Evolutionary conservation across 208 protist species (phyloP).

Genomic region (Leishmania martiniquensis): DNA sequence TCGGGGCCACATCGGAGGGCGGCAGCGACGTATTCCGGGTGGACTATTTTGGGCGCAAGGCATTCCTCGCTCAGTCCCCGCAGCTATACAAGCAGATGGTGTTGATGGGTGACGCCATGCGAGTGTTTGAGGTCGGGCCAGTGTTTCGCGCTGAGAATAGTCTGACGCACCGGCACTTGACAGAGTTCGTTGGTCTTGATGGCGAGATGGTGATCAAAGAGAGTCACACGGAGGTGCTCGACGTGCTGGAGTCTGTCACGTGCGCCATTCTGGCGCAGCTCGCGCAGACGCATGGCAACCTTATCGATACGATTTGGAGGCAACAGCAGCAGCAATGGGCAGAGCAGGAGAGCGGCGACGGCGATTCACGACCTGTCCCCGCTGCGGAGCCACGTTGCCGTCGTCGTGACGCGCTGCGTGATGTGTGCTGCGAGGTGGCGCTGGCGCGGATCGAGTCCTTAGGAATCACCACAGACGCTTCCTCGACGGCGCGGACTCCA

Average conservation of each 20-base stretch:
- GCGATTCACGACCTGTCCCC: background rate
- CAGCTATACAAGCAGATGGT: conserved; percentile 99
- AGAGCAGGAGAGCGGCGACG: background rate
- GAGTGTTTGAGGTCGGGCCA: conserved; percentile 95
- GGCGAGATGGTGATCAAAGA: conserved; percentile 98
- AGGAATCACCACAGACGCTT: conserved; percentile 5
- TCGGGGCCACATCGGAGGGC: conserved; percentile 94
- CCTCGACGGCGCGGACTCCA: background rate
- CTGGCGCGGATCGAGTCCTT: conserved; percentile 4
- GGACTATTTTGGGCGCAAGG: conserved; percentile 76
- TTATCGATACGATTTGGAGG: conserved; percentile 16
- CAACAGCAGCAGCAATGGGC: conserved; percentile 13
- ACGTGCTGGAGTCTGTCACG: conserved; percentile 94
- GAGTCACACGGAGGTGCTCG: conserved; percentile 97
- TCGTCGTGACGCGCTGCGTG: conserved; percentile 2
- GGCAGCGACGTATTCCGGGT: conserved; percentile 81
- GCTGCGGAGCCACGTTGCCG: background rate
- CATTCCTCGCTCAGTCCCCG: conserved; percentile 98
- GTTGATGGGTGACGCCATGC: conserved; percentile 94
- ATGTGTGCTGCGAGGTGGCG: conserved; percentile 29
- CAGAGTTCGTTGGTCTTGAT: conserved; percentile 99
- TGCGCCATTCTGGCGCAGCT: conserved; percentile 94
- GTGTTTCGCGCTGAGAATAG: conserved; percentile 99
- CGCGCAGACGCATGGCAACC: conserved; percentile 22
- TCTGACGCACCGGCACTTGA: conserved; percentile 98